Evolutionary conservation across 495 filamentous ascomycete genomes (phyloP), one percentile per base, ranked within the genome.

Genomic region (Polyplosphaeria fusca): DNA sequence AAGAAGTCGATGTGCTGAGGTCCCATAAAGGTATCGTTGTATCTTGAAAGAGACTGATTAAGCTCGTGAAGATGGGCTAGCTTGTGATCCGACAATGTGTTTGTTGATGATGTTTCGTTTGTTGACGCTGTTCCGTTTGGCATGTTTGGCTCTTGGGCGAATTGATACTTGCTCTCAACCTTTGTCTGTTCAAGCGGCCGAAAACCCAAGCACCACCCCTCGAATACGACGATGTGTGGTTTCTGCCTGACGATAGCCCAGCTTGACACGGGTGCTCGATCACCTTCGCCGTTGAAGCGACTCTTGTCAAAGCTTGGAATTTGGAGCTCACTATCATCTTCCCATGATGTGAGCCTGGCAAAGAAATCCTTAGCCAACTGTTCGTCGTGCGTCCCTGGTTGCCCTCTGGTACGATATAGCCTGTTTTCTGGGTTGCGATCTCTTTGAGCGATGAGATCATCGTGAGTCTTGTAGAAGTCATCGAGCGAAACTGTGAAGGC

Each of bases 331-430:
- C 16, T 16, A 7, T 37, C 24, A 4, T 41, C 51, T 5, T 27
- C 47, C n/a, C 27, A 50, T 2, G 11, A 18, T 25, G 24, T 55
- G 20, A 55, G 4, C 14, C 42, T 5, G n/a, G 20, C 22, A 20
- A 61, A 61, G 47, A 61, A 61, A 1, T 38, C 5, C 20, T 14
- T 19, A 16, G 58, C 58, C 9, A 61, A 44, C 35, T 47, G 18
- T 28, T 54, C 58, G 23, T 61, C 58, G 32, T 61, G 58, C n/a
- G 58, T 61, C 28, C 58, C 58, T n/a, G 58, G 58, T n/a, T 61
- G 58, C 1, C 58, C 58, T 2, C 58, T 14, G 9, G 51, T 55
- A 0, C 45, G 37, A 27, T 61, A 61, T 9, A 61, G 19, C 23
- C 32, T 55, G 20, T 61, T 61, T 23, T 28, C 47, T 3, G 47